phyloP scores from a whole-genome alignment of 345 rosid species.

The Eutrema japonicum region DNA sequence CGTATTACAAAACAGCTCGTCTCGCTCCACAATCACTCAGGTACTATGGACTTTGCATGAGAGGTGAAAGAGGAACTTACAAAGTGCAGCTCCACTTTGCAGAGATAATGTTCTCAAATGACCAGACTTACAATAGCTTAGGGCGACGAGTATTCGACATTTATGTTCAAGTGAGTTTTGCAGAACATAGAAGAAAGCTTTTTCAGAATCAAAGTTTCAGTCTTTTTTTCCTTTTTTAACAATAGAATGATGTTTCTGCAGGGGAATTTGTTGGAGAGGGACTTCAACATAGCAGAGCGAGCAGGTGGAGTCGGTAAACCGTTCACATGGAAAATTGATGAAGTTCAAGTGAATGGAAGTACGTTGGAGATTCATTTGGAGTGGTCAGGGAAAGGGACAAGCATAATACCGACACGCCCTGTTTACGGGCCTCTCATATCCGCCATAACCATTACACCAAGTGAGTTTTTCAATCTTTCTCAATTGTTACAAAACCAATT shows the following conservation, averaged over 20 bases:
- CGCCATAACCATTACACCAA: conserved; percentile 72
- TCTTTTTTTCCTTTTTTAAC: not conserved
- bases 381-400: conserved; percentile 90
- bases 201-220: not conserved
- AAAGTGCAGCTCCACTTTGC: conserved; percentile 81
- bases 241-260: conserved; percentile 31
- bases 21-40: conserved; percentile 74
- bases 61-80: conserved; percentile 48
- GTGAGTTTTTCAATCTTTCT: conserved; percentile 49
- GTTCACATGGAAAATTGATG: conserved; percentile 36
- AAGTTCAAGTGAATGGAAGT: conserved; percentile 55
- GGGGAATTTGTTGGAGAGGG: conserved; percentile 60
- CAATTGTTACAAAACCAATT: not conserved
- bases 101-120: conserved; percentile 72
- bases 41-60: conserved; percentile 83
- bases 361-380: conserved; percentile 76
- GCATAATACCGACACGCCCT: conserved; percentile 62
- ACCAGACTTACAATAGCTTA: conserved; percentile 57
- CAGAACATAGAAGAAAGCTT: not conserved
- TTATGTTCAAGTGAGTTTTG: conserved; percentile 68
- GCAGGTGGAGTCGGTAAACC: conserved; percentile 78
- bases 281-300: conserved; percentile 66
- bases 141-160: conserved; percentile 79
- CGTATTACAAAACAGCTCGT: conserved; percentile 63
- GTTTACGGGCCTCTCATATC: conserved; percentile 91